Base-by-base conservation (phyloP, 768 basidiomycete species). In the Pulveroboletus sp. region DNA sequence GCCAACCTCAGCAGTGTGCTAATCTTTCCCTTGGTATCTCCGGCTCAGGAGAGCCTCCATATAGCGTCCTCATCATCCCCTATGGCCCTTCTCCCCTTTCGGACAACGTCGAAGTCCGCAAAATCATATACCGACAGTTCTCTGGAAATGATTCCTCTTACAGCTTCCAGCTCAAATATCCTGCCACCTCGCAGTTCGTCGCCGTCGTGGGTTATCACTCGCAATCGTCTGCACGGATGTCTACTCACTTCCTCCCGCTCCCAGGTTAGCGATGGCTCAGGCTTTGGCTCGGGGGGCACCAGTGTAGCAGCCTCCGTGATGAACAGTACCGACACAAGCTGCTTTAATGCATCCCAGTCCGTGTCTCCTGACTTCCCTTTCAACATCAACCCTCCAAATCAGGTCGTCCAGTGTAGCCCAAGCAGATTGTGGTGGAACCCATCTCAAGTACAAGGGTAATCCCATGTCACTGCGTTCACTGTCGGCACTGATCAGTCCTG, bases 241-340 rank as follows among this genome's bases (percentile, higher is more conserved):
- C 42, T 6, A 49, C 38, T 33, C 46, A 8, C 7, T 17, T 35
- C 14, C 21, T 13, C 13, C 15, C 32, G 4, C 21, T 32, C 36
- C 17, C 53, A 84, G 83, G 73, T 85, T 55, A 81, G 80, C 60
- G 84, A 85, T 55, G 66, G 63, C 39, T 69, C 72, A 1, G 78
- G 76, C 1, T 89, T 89, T 60, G 88, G 83, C 6, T 71, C 81
- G 0, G 89, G 89, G 6, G 89, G 89, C 4, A 88, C 89, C 1
- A 89, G 83, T 50, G 80, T 79, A 4, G 77, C 80, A 2, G 82
- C 79, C 2, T 73, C 71, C 53, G 86, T 89, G 27, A 62, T 65
- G 26, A 41, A 59, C 9, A 83, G 79, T 1, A 67, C 66, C 39
- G 79, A 85, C 60, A 53, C 73, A 10, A 76, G 75, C 47, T 91